A percentile compares a stretch with the other conserved stretches of the same genome.
phyloP scores from a whole-genome alignment of 169 alveolate species.

The Plasmodium adleri region DNA sequence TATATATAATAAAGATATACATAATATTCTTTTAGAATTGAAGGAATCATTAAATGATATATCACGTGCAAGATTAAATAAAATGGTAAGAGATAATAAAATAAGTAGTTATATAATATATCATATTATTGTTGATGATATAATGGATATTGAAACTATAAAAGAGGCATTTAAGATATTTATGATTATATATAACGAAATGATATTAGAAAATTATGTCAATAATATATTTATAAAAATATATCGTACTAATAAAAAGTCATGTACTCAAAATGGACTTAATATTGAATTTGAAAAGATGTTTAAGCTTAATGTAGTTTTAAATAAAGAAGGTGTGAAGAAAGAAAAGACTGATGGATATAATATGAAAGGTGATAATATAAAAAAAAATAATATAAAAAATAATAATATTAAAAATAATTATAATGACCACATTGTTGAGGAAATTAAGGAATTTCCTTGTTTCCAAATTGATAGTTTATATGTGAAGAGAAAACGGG shows the following conservation, averaged over 20 bases:
- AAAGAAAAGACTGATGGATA: conserved; percentile 7
- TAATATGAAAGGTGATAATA: neutral
- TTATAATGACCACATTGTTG: neutral
- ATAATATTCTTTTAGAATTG: conserved; percentile 8
- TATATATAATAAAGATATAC: neutral
- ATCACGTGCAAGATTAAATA: conserved; percentile 22
- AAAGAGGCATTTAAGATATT: conserved; percentile 15
- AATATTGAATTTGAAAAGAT: neutral
- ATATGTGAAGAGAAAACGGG: conserved; percentile 64
- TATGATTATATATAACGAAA: conserved; percentile 39
- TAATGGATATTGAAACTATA: neutral
- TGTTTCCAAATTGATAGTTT: conserved; percentile 36
- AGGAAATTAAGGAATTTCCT: conserved; percentile 1
- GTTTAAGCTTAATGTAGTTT: conserved; percentile 40
- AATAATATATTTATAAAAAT: conserved; percentile 42
- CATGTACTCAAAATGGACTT: neutral
- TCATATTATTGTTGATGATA: conserved; percentile 10
- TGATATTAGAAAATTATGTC: conserved; percentile 54
- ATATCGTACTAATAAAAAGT: neutral
- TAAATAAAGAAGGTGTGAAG: conserved; percentile 17
- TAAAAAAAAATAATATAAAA: too few relatives aligned
- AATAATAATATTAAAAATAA: too few relatives aligned
- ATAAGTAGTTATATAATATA: conserved; percentile 55
- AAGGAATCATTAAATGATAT: conserved; percentile 52
- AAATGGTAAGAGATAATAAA: conserved; percentile 21